A percentile compares a stretch with the other conserved stretches of the same genome.
These are phyloP conservation scores for Pseudovirgaria hyperparasitica DNA, from an alignment of 2,329 filamentous ascomycete species.

Conservation along the genomic window DNA sequence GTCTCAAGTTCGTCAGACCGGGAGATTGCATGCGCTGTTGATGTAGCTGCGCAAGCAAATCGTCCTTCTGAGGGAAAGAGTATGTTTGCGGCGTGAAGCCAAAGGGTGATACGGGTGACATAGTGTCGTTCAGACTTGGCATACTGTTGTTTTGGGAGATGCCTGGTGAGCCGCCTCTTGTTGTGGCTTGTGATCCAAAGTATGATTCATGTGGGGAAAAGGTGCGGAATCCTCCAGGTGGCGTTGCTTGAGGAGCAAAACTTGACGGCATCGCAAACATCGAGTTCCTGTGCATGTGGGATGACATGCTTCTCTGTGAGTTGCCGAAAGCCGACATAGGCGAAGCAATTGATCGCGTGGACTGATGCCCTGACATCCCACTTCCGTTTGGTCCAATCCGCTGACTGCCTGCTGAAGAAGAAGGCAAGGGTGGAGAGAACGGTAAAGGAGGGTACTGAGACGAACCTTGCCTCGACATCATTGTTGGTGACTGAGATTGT, in stretches of 20 bases:
- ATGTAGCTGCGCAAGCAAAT: constrained; percentile 33
- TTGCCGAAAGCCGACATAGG: constrained; percentile 55
- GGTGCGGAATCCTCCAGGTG: constrained; percentile 32
- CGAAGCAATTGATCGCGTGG: constrained; percentile 53
- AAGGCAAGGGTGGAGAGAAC: constrained; percentile 73
- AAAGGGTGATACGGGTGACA: constrained; percentile 49
- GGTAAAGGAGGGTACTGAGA: constrained; percentile 63
- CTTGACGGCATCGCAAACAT: constrained; percentile 57
- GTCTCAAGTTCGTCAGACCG: constrained; percentile 32
- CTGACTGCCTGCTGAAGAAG: constrained; percentile 64
- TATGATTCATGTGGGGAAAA: too few species aligned
- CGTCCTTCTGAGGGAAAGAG: constrained; percentile 20
- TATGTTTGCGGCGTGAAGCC: constrained; percentile 25
- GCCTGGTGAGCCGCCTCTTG: too few species aligned
- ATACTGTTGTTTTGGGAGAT: too few species aligned
- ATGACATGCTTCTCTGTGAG: constrained; percentile 34
- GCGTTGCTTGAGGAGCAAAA: constrained; percentile 49
- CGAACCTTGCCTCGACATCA: constrained; percentile 59
- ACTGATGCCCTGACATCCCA: constrained; percentile 47
- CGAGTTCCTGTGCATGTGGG: constrained; percentile 61
- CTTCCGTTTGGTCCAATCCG: constrained; percentile 42
- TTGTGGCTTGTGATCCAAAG: too few species aligned
- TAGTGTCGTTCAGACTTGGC: constrained; percentile 22
- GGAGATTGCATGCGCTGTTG: constrained; percentile 37
- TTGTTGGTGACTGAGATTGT: constrained; percentile 41